These are phyloP conservation scores for Boletellus emodensis DNA, from an alignment of 768 basidiomycete species.

Conservation along the genomic window DNA sequence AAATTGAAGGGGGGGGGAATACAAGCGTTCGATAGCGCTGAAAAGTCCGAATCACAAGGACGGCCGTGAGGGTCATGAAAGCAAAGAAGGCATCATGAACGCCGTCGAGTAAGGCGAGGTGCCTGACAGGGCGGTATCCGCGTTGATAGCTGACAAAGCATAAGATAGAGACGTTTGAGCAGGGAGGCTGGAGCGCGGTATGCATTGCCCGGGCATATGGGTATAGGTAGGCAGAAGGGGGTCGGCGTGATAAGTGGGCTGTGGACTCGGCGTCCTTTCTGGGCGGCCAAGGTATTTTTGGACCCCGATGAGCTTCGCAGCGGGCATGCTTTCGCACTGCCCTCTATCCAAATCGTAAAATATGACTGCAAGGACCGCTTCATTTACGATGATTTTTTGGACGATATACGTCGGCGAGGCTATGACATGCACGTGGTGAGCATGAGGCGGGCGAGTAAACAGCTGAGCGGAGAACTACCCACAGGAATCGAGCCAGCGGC, in stretches of 20 bases:
- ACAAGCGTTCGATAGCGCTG: conserved; percentile 21
- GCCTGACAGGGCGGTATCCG: conserved; percentile 20
- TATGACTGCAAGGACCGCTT: conserved; percentile 56
- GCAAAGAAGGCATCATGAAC: conserved; percentile 32
- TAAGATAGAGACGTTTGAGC: conserved; percentile 41
- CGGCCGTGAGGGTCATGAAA: conserved; percentile 31
- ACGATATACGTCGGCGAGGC: conserved; percentile 54
- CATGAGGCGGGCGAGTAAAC: conserved; percentile 17
- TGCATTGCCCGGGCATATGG: conserved; percentile 32
- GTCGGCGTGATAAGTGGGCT: conserved; percentile 28
- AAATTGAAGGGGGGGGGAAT: conserved; percentile 13
- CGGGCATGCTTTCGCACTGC: conserved; percentile 47
- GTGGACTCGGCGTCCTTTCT: conserved; percentile 28
- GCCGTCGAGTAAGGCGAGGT: conserved; percentile 26
- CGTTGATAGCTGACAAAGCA: conserved; percentile 38
- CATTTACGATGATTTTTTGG: conserved; percentile 68
- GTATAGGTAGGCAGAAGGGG: conserved; percentile 30
- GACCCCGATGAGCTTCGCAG: conserved; percentile 56
- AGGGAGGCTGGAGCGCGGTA: conserved; percentile 31
- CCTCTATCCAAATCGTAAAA: conserved; percentile 67
- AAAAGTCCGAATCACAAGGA: conserved; percentile 17
- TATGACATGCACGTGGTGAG: conserved; percentile 33
- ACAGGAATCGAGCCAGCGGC: conserved; percentile 70
- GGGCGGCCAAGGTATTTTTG: conserved; percentile 36
- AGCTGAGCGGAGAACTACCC: conserved; percentile 30